Percentiles rank a stretch among this genome's conserved stretches.
Evolutionary conservation across 805 yeast genomes (phyloP).

Genomic region (Candida ficus): DNA sequence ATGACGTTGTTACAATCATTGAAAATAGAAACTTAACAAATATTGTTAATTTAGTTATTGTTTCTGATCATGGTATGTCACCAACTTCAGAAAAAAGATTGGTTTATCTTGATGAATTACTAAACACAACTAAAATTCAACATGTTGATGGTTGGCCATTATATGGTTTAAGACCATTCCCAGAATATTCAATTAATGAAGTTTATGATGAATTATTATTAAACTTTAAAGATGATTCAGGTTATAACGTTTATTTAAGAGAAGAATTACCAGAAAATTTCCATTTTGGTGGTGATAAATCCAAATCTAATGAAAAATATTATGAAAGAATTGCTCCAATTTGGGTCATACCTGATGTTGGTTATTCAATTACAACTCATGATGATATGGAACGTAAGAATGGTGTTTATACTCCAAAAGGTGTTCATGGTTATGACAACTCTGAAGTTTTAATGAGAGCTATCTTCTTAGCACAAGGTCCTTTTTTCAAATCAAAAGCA

Average conservation of each 20-base stretch:
- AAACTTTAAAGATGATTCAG: constrained; percentile 27
- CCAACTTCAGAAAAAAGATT: constrained; percentile 71
- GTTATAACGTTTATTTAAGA: constrained; percentile 44
- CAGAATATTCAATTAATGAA: constrained; percentile 34
- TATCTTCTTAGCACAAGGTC: constrained; percentile 74
- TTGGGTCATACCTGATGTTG: constrained; percentile 81
- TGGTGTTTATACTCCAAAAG: constrained; percentile 31
- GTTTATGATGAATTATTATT: constrained; percentile 39
- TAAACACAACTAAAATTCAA: constrained; percentile 47
- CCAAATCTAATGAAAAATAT: constrained; percentile 24
- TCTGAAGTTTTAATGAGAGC: constrained; percentile 80
- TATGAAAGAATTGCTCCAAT: constrained; percentile 72
- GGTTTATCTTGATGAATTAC: constrained; percentile 66
- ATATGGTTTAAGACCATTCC: constrained; percentile 62
- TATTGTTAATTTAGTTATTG: constrained; percentile 68
- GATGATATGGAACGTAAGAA: constrained; percentile 39
- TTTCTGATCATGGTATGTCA: constrained; percentile 94
- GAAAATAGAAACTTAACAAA: constrained; percentile 49
- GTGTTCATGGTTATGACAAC: constrained; percentile 84
- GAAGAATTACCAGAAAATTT: constrained; percentile 46
- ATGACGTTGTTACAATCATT: constrained; percentile 43
- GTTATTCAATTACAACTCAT: constrained; percentile 67
- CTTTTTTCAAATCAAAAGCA: constrained; percentile 46
- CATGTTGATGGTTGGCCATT: constrained; percentile 85
- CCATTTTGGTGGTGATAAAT: constrained; percentile 26